Base-by-base conservation (phyloP, 1,284 basidiomycete species). In the Trichosporon sp. region DNA sequence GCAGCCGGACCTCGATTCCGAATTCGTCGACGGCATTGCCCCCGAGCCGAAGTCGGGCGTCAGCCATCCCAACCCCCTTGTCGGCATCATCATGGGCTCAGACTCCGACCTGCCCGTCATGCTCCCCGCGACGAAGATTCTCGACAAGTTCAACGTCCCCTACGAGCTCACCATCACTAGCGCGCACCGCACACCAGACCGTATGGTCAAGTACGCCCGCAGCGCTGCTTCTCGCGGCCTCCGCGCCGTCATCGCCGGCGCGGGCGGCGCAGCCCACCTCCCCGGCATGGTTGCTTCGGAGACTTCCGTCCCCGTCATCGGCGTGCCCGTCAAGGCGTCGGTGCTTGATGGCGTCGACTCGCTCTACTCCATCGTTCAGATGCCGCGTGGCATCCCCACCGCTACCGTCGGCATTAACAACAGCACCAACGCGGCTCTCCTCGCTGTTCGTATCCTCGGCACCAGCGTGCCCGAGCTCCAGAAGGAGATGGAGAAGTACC, bases 381-480 rank as follows among this genome's bases (percentile, higher is more conserved):
- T 99, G 95, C 95, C 95, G 90, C 87, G 95, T 56, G 96, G 95
- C 25, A 91, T 99, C 66, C 95, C 95, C 2, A 93, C 96, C 8
- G 95, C 96, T 1, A 97, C 95, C 1, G 94, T 98, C 10, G 95
- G 95, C 1, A 98, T 99, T 80, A 95, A 95, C 81, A 97, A 97
- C 77, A 88, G 90, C 19, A 92, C 88, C 64, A 99, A 99, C 73
- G 95, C 95, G 0, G 95, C 89, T 1, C 82, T 99, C 2, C 85
- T 99, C 8, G 95, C 96, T 0, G 86, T 96, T 6, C 87, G 95
- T 11, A 95, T 97, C 37, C 84, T 99, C 1, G 88, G 87, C 2
- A 84, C 88, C 0, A 87, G 88, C 3, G 87, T 90, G 33, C 90
- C 92, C 0, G 73, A 79, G 6, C 83, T 95, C 16, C 77, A 89